A percentile compares a stretch with the other conserved stretches of the same genome.
phyloP scores from a whole-genome alignment of 208 protist genomes.

The Crithidia mellificae region DNA sequence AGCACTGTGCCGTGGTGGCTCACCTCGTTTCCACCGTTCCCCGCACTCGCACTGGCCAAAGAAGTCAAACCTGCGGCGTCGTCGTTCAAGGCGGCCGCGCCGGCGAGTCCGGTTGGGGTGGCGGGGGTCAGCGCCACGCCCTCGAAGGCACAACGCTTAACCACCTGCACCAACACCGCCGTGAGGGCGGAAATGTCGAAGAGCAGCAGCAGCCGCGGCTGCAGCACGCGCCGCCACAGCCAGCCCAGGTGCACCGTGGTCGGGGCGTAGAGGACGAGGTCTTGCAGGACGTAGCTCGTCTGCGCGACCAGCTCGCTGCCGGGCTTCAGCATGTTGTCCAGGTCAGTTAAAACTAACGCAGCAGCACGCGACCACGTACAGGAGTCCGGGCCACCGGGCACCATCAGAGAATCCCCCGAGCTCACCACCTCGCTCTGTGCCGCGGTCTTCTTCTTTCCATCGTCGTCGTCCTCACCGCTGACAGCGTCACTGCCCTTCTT shows the following conservation, averaged over 20 bases:
- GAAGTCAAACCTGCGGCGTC: background rate
- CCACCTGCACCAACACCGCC: slow-evolving; percentile 60
- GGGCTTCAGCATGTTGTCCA: slow-evolving; percentile 58
- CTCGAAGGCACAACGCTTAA: slow-evolving; percentile 74
- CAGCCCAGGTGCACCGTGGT: slow-evolving; percentile 62
- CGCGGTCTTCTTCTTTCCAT: background rate
- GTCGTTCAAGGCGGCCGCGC: background rate
- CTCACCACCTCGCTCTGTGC: background rate
- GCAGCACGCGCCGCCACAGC: slow-evolving; percentile 64
- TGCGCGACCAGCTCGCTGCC: slow-evolving; percentile 46
- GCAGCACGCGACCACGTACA: slow-evolving; percentile 75
- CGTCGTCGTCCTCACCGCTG: no score
- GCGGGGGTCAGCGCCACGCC: slow-evolving; percentile 19
- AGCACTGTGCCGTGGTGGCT: slow-evolving; percentile 39
- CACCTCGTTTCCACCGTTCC: slow-evolving; percentile 10
- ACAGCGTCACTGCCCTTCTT: no score
- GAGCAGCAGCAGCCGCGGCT: slow-evolving; percentile 44
- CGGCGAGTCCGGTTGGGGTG: background rate
- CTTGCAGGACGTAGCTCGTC: slow-evolving; percentile 74
- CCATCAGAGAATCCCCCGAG: background rate
- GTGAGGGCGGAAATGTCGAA: slow-evolving; percentile 43
- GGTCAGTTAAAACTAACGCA: slow-evolving; percentile 37
- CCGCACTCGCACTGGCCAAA: no score
- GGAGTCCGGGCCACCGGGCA: slow-evolving; percentile 20
- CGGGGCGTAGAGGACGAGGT: slow-evolving; percentile 79